A percentile compares a stretch with the other conserved stretches of the same genome.
phyloP scores from a whole-genome alignment of 257 asterid species.

The Nicotiana attenuata region DNA sequence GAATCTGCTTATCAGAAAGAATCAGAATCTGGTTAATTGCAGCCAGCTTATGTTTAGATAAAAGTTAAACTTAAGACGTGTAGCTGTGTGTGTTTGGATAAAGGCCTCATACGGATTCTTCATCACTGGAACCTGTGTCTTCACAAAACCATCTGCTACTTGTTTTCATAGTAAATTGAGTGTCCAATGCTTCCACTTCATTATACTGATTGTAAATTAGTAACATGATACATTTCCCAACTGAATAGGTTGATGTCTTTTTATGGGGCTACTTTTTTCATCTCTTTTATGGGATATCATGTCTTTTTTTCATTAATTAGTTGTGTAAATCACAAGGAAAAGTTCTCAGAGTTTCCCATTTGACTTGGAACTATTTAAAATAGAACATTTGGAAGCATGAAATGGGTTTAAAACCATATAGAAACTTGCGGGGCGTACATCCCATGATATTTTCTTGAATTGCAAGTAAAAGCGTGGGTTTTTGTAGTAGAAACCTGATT shows the following conservation, averaged over 20 bases:
- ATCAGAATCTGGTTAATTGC: neutral
- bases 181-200: neutral
- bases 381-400: neutral
- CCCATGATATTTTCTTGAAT: neutral
- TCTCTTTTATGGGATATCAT: slow-evolving; percentile 5
- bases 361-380: neutral
- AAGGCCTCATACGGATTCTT: neutral
- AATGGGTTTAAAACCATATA: neutral
- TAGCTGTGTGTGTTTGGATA: neutral
- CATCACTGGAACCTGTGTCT: neutral
- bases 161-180: neutral
- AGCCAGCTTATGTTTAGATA: neutral
- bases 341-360: neutral
- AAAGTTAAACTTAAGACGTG: neutral
- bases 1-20: neutral
- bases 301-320: neutral
- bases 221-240: neutral
- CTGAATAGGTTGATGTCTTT: neutral
- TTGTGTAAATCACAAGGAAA: neutral
- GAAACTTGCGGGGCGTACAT: neutral
- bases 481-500: neutral
- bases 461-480: neutral
- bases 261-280: neutral
- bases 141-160: neutral
- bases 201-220: neutral